These are phyloP conservation scores for Auriculariales sp. DNA, from an alignment of 768 basidiomycete species.

Conservation along the genomic window DNA sequence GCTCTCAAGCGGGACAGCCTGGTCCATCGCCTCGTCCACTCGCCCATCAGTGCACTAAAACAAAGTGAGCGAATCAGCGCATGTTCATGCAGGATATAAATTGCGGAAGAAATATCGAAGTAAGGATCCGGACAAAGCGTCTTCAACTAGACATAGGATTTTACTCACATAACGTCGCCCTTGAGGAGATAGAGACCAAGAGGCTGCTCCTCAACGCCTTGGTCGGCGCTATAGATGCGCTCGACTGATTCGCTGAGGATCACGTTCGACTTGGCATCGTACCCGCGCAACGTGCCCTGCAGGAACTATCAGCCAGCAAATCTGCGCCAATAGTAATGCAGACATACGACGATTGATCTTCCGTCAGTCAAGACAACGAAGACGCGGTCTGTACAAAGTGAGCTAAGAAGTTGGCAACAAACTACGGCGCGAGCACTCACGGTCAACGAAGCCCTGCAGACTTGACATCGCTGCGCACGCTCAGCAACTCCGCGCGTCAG, in stretches of 20 bases:
- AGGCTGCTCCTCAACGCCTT: conserved; percentile 87
- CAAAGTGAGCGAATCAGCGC: conserved; percentile 4
- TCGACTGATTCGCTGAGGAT: conserved; percentile 91
- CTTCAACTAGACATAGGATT: not conserved
- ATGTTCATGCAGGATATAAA: conserved; percentile 1
- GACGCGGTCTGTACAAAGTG: conserved; percentile 52
- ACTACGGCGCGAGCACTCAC: conserved; percentile 23
- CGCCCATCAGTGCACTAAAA: conserved; percentile 60
- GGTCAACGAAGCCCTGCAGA: conserved; percentile 86
- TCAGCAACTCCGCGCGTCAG: too few relatives aligned
- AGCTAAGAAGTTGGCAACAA: not conserved
- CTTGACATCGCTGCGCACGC: conserved; percentile 55
- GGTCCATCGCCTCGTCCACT: conserved; percentile 76
- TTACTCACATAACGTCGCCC: conserved; percentile 90
- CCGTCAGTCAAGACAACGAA: conserved; percentile 94
- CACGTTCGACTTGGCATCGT: conserved; percentile 91
- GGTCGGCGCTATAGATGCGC: conserved; percentile 80
- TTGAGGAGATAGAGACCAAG: conserved; percentile 94
- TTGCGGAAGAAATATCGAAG: not conserved
- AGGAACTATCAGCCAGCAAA: not conserved
- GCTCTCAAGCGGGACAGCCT: conserved; percentile 52
- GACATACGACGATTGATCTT: not conserved
- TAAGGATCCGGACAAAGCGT: not conserved
- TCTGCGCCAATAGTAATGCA: not conserved
- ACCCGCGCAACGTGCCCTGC: conserved; percentile 83